Conservation (phyloP, 2,329 filamentous ascomycete genomes). For the Cordyceps tenuipes region DNA sequence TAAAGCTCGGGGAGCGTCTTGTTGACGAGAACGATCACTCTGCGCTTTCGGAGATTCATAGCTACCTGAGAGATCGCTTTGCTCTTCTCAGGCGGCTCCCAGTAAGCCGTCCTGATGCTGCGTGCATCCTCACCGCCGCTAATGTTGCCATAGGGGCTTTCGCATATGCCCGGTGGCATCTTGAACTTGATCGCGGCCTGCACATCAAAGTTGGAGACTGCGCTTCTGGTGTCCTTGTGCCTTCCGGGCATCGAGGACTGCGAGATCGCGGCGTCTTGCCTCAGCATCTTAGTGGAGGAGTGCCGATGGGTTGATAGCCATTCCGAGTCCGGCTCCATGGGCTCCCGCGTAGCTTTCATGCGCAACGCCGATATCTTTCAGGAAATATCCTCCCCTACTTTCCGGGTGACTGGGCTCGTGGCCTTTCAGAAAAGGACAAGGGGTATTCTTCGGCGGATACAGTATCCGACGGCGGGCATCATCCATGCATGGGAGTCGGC, state of each 20-base stretch:
- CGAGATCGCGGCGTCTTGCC: slow-evolving; percentile 54
- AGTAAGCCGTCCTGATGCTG: slow-evolving; percentile 25
- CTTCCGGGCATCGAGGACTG: slow-evolving; percentile 58
- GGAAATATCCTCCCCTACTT: slow-evolving; percentile 55
- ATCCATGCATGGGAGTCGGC: slow-evolving; percentile 58
- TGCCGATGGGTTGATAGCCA: slow-evolving; percentile 45
- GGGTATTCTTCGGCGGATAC: slow-evolving; percentile 49
- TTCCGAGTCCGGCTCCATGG: slow-evolving; percentile 34
- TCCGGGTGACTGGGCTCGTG: slow-evolving; percentile 59
- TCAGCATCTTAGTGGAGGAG: slow-evolving; percentile 55
- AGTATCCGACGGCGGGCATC: slow-evolving; percentile 57
- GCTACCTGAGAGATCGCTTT: slow-evolving; percentile 48
- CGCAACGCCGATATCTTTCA: slow-evolving; percentile 53
- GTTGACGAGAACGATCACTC: slow-evolving; percentile 33
- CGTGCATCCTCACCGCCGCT: neutral
- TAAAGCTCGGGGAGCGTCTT: slow-evolving; percentile 41
- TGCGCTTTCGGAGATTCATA: slow-evolving; percentile 40
- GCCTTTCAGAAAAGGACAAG: slow-evolving; percentile 62
- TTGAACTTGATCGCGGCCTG: slow-evolving; percentile 43
- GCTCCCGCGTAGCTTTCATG: slow-evolving; percentile 43
- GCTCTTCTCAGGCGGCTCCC: slow-evolving; percentile 42
- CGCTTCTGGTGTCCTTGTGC: slow-evolving; percentile 55
- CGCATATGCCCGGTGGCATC: slow-evolving; percentile 44
- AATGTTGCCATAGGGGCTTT: slow-evolving; percentile 38
- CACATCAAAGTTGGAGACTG: slow-evolving; percentile 50